A percentile compares a stretch with the other conserved stretches of the same genome.
Evolutionary conservation across 352 stramenopile genomes (phyloP).

Genomic region (Globisporangium mamillatum): DNA sequence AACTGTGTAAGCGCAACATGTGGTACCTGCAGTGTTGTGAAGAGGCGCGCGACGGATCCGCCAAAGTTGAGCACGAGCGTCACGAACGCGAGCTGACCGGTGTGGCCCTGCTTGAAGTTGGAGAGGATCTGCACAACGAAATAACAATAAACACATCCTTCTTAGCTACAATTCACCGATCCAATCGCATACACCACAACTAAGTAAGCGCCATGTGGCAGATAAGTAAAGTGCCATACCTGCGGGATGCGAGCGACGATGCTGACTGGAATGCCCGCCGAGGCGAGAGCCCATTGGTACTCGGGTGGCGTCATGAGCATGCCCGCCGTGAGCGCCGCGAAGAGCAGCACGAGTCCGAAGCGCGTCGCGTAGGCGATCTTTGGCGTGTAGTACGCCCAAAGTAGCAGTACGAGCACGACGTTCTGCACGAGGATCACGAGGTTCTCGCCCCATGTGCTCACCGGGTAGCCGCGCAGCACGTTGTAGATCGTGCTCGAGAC

Average conservation of each 20-base stretch:
- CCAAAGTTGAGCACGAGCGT: constrained; percentile 84
- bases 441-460: constrained; percentile 87
- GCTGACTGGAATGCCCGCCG: constrained; percentile 70
- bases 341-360: constrained; percentile 42
- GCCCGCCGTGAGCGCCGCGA: constrained; percentile 40
- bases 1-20: neutral
- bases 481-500: constrained; percentile 85
- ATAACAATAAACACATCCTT: constrained; percentile 7
- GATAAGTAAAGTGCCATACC: constrained; percentile 25
- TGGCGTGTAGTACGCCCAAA: constrained; percentile 69
- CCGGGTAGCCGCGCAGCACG: constrained; percentile 72
- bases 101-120: constrained; percentile 89
- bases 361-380: constrained; percentile 52
- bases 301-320: constrained; percentile 72
- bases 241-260: constrained; percentile 81
- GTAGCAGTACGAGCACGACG: constrained; percentile 73
- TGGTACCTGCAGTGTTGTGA: constrained; percentile 78
- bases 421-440: constrained; percentile 86
- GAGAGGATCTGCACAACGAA: constrained; percentile 50
- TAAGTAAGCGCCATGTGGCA: constrained; percentile 1
- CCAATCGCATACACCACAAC: neutral
- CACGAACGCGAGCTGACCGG: constrained; percentile 84
- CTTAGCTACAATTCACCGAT: neutral
- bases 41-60: constrained; percentile 77
- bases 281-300: constrained; percentile 72